Evolutionary conservation across 192 early-diverging fungal genomes (phyloP).

Genomic region (Backusella psychrophila): DNA sequence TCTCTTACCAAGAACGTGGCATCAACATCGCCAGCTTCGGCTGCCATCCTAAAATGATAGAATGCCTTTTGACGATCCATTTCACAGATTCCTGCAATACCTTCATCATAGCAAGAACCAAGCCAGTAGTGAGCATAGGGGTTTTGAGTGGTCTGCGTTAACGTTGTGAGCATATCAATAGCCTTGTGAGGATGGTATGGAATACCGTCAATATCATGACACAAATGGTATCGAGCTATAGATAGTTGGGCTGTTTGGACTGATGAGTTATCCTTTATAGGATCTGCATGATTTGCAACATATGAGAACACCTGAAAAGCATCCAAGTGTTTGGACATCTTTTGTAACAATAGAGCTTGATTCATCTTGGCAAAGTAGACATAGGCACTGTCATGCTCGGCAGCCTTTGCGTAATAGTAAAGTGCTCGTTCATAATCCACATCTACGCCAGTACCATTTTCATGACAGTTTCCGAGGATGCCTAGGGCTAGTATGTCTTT

Average conservation of each 20-base stretch:
- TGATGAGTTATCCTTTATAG: neutral
- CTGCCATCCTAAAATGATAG: slow-evolving; percentile 27
- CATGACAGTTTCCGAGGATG: slow-evolving; percentile 36
- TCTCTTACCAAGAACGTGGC: slow-evolving; percentile 29
- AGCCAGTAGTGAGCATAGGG: slow-evolving; percentile 33
- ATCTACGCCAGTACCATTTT: slow-evolving; percentile 34
- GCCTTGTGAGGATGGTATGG: slow-evolving; percentile 19
- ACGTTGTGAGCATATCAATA: slow-evolving; percentile 8
- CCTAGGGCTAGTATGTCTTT: slow-evolving; percentile 31
- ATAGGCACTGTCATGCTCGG: slow-evolving; percentile 18
- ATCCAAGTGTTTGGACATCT: slow-evolving; percentile 20
- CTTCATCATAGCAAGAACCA: slow-evolving; percentile 38
- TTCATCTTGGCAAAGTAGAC: slow-evolving; percentile 17
- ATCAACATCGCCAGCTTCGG: slow-evolving; percentile 27
- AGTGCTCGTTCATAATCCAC: slow-evolving; percentile 25
- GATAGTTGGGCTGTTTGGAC: slow-evolving; percentile 24
- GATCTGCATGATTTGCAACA: neutral
- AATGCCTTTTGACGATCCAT: slow-evolving; percentile 31
- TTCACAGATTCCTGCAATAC: slow-evolving; percentile 19
- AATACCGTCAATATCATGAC: slow-evolving; percentile 19
- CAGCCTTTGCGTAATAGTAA: slow-evolving; percentile 33
- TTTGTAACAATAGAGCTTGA: slow-evolving; percentile 30
- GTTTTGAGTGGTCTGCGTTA: slow-evolving; percentile 11
- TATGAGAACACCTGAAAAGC: slow-evolving; percentile 26
- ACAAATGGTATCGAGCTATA: slow-evolving; percentile 34